Percentiles rank a stretch among this genome's conserved stretches.
phyloP scores from a whole-genome alignment of 371 early-diverging fungal genomes.

The Lichtheimia ornata region DNA sequence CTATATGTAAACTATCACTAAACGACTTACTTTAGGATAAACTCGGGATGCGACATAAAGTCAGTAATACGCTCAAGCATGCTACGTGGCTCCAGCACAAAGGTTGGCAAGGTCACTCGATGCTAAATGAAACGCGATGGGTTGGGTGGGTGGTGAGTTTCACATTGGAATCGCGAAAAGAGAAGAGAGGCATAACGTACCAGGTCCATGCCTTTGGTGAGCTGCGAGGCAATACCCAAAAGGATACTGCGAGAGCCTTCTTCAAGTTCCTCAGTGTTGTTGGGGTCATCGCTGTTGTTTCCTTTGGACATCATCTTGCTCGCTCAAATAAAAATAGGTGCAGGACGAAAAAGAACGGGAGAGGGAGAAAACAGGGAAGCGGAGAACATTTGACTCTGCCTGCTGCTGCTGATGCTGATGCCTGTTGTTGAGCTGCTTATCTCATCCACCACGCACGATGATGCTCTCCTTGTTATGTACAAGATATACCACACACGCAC shows the following conservation, averaged over 20 bases:
- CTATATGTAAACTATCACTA: neutral
- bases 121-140: constrained; percentile 24
- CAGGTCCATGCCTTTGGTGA: constrained; percentile 87
- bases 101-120: constrained; percentile 92
- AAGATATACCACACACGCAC: too few relatives aligned
- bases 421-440: too few relatives aligned
- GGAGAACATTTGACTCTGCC: too few relatives aligned
- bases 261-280: constrained; percentile 77
- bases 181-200: constrained; percentile 13
- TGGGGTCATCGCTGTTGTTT: constrained; percentile 22
- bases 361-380: too few relatives aligned
- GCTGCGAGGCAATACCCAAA: constrained; percentile 80
- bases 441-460: too few relatives aligned
- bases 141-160: neutral
- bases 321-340: too few relatives aligned
- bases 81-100: constrained; percentile 91
- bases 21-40: constrained; percentile 71
- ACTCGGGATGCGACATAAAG: constrained; percentile 90
- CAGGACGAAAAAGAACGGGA: neutral
- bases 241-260: constrained; percentile 88
- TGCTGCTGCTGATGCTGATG: too few relatives aligned
- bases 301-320: constrained; percentile 11
- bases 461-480: too few relatives aligned
- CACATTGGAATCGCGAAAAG: too few relatives aligned
- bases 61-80: constrained; percentile 93